phyloP scores from a whole-genome alignment of 805 yeast species.

The Candida krabiensis region DNA sequence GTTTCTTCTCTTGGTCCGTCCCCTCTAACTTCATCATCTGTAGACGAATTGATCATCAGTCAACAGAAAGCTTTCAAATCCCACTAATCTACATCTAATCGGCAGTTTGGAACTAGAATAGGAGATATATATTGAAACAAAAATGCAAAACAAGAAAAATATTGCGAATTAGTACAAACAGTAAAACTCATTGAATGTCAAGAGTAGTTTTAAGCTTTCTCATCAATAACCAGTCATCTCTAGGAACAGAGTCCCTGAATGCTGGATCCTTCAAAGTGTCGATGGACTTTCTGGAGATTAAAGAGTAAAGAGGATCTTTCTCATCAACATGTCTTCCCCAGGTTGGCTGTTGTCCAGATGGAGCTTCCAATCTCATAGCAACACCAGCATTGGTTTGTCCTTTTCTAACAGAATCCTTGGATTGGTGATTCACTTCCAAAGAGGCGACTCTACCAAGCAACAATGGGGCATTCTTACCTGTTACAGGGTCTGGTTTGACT shows the following conservation, averaged over 20 bases:
- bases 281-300: slow-evolving; percentile 83
- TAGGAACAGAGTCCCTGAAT: slow-evolving; percentile 88
- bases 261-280: slow-evolving; percentile 99
- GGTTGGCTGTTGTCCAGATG: slow-evolving; percentile 88
- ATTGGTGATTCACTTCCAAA: slow-evolving; percentile 93
- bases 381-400: slow-evolving; percentile 98
- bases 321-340: slow-evolving; percentile 99
- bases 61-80: too few species aligned
- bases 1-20: too few species aligned
- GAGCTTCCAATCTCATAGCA: slow-evolving; percentile 94
- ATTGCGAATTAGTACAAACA: too few species aligned
- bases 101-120: too few species aligned
- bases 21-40: too few species aligned
- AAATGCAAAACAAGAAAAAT: too few species aligned
- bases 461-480: slow-evolving; percentile 68
- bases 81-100: too few species aligned
- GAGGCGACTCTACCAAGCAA: slow-evolving; percentile 87
- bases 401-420: slow-evolving; percentile 77
- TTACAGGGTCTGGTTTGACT: slow-evolving; percentile 83
- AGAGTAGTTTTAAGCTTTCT: slow-evolving; percentile 85
- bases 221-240: slow-evolving; percentile 94
- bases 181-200: slow-evolving; percentile 65
- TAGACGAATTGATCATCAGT: too few species aligned
- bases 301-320: slow-evolving; percentile 84
- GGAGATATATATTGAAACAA: too few species aligned